Evolutionary conservation across 1,139 yeast species (phyloP), one percentile per base, ranked within the genome.

Genomic region (Scheffersomyces segobiensis): DNA sequence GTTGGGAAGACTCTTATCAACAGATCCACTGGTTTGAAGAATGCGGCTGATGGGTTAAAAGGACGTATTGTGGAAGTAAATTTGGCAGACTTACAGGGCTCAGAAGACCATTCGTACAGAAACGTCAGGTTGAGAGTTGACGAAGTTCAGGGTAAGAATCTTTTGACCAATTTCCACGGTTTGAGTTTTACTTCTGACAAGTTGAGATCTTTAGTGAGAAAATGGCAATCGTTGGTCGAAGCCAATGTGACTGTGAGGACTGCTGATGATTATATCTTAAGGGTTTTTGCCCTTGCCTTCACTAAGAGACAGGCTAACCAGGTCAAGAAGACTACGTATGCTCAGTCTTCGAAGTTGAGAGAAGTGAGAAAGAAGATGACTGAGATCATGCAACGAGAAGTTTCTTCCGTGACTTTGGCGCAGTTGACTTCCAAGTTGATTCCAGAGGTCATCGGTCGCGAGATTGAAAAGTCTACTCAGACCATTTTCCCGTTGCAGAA

Each of bases 91-190:
- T 78, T 80, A 68, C 84, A 80, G 72, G 84, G 84, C 58, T 77
- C 82, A 58, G 84, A 80, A 74, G 84, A 80, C 74, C 84, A 80
- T 76, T 74, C 84, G 57, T 75, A 76, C 80, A 80, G 83, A 78
- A 80, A 80, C 73, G 71, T 80, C 69, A 80, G 78, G 74, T 80
- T 80, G 76, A 80, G 84, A 80, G 84, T 80, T 62, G 84, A 80
- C 65, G 84, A 80, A 75, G 84, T 80, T 59, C 83, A 80, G 73
- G 84, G 84, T 73, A 80, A 80, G 74, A 80, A 80, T 77, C 79
- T 80, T 72, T 79, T 80, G 71, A 80, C 84, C 76, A 80, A 80
- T 80, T 80, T 80, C 80, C 83, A 80, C 72, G 84, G 84, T 62
- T 71, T 80, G 68, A 81, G 79, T 73, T 80, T 80, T 73, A 80